Base-by-base conservation (phyloP, 768 basidiomycete species). In the Trametes maxima region DNA sequence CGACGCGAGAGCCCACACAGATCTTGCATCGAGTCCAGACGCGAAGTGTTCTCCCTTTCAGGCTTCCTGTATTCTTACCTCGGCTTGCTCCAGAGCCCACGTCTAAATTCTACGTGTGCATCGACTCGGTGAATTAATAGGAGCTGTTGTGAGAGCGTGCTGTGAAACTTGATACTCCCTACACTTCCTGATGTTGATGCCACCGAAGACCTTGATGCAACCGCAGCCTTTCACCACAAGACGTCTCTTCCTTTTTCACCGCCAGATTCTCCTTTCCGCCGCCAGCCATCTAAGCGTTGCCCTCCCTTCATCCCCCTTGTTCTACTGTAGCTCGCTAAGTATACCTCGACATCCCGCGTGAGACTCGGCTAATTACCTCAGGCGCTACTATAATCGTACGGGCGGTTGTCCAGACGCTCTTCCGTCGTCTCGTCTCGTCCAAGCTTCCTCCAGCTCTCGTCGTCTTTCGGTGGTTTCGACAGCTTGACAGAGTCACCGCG, bases 161-260 rank as follows among this genome's bases (percentile, higher is more conserved):
- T 44, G 53, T 54, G 50, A 51, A 56, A 56, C 54, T 50, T 50
- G 47, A 51, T 47, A 39, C 10, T 39, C 42, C 39, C 16, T 39
- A 33, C 22, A 24, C 55, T 50, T 54, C 62, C 7, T 58, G 51
- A 59, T 59, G 57, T 25, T 59, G 57, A 59, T 59, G 57, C 21
- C 42, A 35, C 42, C n/a, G 49, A 21, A 43, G 28, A n/a, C 17
- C 24, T 42, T 58, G 57, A 58, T 58, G 57, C 48, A 42, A 44
- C 48, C 48, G 57, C 57, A 51, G 43, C 42, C 33, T 33, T 36
- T 14, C 13, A 33, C n/a, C 37, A 47, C 43, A 58, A 50, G 51
- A 52, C 57, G 42, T 24, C 49, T 33, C 28, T 33, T 33, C 28
- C 39, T 19, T 58, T 25, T 35, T 33, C 50, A 16, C 14, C 33